These are phyloP conservation scores for Fusarium neocosmosporiellum DNA, from an alignment of 2,329 filamentous ascomycete genomes.

Conservation along the genomic window DNA sequence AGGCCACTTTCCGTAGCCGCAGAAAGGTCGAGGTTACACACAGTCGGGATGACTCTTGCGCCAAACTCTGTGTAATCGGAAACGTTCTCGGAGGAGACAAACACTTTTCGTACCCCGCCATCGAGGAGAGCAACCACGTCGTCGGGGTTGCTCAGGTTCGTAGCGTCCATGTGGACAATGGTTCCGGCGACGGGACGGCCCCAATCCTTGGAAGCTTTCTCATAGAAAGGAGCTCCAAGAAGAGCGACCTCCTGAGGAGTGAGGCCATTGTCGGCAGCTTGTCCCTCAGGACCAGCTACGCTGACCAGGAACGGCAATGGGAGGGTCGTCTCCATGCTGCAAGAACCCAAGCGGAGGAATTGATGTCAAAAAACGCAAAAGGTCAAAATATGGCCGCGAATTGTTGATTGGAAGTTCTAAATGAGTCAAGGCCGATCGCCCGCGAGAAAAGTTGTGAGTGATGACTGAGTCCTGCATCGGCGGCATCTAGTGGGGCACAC, in stretches of 20 bases:
- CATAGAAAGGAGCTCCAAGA: conserved; percentile 69
- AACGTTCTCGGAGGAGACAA: conserved; percentile 79
- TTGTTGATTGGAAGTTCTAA: conserved; percentile 16
- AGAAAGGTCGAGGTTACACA: conserved; percentile 59
- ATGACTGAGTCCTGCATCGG: conserved; percentile 46
- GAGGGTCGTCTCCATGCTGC: conserved; percentile 71
- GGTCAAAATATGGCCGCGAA: neutral
- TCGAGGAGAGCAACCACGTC: conserved; percentile 86
- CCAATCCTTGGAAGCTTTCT: conserved; percentile 62
- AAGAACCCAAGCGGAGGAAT: conserved; percentile 17
- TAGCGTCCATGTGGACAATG: conserved; percentile 81
- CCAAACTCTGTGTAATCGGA: conserved; percentile 66
- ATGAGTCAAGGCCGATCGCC: conserved; percentile 39
- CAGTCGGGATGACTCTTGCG: conserved; percentile 65
- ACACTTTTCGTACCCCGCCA: conserved; percentile 84
- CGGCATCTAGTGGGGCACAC: conserved; percentile 42
- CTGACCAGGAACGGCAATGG: conserved; percentile 72
- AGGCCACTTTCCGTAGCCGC: conserved; percentile 61
- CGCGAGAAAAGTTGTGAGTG: conserved; percentile 40
- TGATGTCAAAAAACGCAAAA: neutral
- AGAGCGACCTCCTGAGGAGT: conserved; percentile 67
- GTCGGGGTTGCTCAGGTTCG: conserved; percentile 73
- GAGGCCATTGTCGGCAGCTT: conserved; percentile 64
- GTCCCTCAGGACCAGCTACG: conserved; percentile 62
- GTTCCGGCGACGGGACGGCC: conserved; percentile 62